Conservation (phyloP, 2,329 filamentous ascomycete genomes). For the Penicillium sp. region DNA sequence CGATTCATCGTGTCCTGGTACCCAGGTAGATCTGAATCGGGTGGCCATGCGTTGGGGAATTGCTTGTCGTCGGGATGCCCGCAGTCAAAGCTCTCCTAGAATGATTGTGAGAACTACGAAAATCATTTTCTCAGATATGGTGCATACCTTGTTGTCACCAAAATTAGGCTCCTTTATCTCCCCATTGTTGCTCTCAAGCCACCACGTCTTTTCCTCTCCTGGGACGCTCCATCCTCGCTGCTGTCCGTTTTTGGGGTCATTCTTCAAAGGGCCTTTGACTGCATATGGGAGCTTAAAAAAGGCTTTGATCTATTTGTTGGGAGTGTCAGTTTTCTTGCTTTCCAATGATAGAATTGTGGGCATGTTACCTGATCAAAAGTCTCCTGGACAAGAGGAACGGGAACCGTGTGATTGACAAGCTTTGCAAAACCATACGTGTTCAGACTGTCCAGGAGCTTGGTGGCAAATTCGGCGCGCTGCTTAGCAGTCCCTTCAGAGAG, state of each 20-base stretch:
- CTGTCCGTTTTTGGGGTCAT: background rate
- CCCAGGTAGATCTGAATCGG: constrained; percentile 3
- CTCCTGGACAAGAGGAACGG: background rate
- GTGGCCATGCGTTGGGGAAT: constrained; percentile 11
- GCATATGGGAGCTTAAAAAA: background rate
- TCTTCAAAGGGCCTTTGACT: background rate
- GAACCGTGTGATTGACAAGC: background rate
- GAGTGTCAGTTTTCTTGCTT: background rate
- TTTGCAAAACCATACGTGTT: background rate
- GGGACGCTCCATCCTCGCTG: background rate
- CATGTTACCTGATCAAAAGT: background rate
- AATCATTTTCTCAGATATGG: background rate
- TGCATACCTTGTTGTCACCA: background rate
- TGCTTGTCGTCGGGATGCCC: constrained; percentile 6
- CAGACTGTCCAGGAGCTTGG: background rate
- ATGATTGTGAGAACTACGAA: background rate
- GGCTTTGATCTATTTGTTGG: background rate
- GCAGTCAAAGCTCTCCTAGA: constrained; percentile 9
- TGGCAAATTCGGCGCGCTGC: background rate
- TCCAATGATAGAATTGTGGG: background rate
- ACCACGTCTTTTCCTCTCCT: background rate
- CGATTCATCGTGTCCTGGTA: constrained; percentile 4
- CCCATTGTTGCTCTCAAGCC: background rate
- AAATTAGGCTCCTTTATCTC: background rate
- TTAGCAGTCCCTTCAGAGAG: background rate